phyloP scores from a whole-genome alignment of 2,329 filamentous ascomycete genomes.

The Catunica adiposa region DNA sequence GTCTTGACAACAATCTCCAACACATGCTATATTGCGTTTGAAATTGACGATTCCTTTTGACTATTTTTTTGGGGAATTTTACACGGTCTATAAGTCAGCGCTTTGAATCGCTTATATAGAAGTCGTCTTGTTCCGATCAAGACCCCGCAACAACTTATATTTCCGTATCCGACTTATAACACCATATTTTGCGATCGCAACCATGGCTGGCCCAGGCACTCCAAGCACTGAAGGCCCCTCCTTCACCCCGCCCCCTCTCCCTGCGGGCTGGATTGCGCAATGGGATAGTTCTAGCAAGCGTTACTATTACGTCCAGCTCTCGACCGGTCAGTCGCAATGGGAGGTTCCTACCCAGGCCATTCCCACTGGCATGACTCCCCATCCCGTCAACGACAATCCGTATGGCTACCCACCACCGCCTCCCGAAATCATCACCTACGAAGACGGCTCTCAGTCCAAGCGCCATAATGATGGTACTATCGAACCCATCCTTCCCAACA shows the following conservation, averaged over 20 bases:
- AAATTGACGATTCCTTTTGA: neutral
- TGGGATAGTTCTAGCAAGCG: constrained; percentile 49
- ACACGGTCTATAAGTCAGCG: too few relatives aligned
- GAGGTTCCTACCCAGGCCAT: constrained; percentile 51
- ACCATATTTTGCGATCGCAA: neutral
- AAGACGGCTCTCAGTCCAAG: constrained; percentile 45
- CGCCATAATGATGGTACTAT: constrained; percentile 43
- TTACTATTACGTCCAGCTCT: constrained; percentile 58
- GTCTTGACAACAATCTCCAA: neutral
- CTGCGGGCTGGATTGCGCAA: constrained; percentile 52
- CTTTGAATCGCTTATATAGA: too few relatives aligned
- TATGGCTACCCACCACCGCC: constrained; percentile 33
- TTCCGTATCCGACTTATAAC: neutral
- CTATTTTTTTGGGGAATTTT: neutral
- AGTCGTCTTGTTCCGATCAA: neutral
- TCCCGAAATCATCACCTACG: constrained; percentile 43
- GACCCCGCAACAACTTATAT: neutral
- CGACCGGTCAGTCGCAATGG: constrained; percentile 57
- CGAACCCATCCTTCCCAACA: constrained; percentile 37
- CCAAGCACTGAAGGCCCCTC: constrained; percentile 43
- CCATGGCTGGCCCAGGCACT: constrained; percentile 41
- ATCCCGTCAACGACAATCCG: constrained; percentile 39
- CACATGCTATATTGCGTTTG: too few relatives aligned
- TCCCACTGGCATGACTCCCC: constrained; percentile 43
- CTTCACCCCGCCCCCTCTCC: constrained; percentile 42